Evolutionary conservation across 192 early-diverging fungal species (phyloP).

Genomic region (Coemansia sp.): DNA sequence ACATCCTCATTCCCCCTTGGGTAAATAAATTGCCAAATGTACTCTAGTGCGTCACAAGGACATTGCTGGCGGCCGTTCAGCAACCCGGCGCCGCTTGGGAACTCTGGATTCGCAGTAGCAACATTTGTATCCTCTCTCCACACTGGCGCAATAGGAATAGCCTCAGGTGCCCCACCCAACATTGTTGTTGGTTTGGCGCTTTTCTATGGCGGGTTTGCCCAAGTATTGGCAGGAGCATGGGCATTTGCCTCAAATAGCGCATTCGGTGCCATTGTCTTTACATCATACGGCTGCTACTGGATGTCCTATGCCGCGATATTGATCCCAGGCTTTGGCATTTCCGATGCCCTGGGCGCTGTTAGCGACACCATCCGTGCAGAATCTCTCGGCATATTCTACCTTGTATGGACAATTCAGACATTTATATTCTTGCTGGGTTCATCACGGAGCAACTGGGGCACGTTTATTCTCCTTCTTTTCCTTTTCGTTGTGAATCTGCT

Average conservation of each 20-base stretch:
- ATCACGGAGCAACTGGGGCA: slow-evolving; percentile 52
- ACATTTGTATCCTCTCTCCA: slow-evolving; percentile 38
- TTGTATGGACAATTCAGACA: slow-evolving; percentile 58
- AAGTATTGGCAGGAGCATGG: slow-evolving; percentile 38
- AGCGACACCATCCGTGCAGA: slow-evolving; percentile 45
- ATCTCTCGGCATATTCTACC: slow-evolving; percentile 50
- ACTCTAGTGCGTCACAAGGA: slow-evolving; percentile 20
- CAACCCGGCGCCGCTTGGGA: slow-evolving; percentile 45
- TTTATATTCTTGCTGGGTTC: slow-evolving; percentile 57
- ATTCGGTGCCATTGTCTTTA: slow-evolving; percentile 44
- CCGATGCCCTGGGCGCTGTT: slow-evolving; percentile 33
- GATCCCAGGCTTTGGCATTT: slow-evolving; percentile 57
- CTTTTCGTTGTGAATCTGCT: slow-evolving; percentile 52
- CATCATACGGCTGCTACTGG: slow-evolving; percentile 58
- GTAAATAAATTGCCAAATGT: slow-evolving; percentile 19
- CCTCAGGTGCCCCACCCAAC: slow-evolving; percentile 35
- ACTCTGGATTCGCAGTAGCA: slow-evolving; percentile 47
- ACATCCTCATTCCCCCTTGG: background rate
- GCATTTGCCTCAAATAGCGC: slow-evolving; percentile 36
- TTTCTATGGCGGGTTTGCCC: slow-evolving; percentile 45
- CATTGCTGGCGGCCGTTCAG: slow-evolving; percentile 31
- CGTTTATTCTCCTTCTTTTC: slow-evolving; percentile 43
- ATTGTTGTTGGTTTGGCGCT: slow-evolving; percentile 39
- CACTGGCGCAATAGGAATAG: slow-evolving; percentile 37
- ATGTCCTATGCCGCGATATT: slow-evolving; percentile 55